These are phyloP conservation scores for Arbutus unedo DNA, from an alignment of 148 eudicot species.

Conservation along the genomic window DNA sequence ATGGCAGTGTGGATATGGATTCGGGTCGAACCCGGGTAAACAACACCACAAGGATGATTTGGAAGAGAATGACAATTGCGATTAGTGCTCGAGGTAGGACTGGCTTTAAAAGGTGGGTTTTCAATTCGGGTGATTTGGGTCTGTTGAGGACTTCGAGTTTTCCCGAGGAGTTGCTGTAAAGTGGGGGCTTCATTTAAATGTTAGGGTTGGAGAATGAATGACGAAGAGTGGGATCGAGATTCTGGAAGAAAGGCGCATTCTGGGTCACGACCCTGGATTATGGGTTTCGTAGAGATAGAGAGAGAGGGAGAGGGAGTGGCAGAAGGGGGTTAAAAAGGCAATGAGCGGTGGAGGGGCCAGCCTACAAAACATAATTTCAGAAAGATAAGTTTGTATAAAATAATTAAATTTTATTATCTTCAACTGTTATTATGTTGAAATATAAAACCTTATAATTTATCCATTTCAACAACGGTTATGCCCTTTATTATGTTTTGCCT, in stretches of 20 bases:
- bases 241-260: not conserved
- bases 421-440: no score
- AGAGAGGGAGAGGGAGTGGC: not conserved
- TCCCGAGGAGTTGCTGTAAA: slow-evolving; percentile 16
- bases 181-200: slow-evolving; percentile 30
- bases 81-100: slow-evolving; percentile 31
- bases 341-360: no score
- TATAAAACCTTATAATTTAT: no score
- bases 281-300: not conserved
- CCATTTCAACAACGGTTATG: no score
- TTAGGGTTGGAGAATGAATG: not conserved
- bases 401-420: no score
- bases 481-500: no score
- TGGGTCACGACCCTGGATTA: not conserved
- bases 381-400: no score
- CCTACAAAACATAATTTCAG: no score
- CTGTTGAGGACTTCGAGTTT: slow-evolving; percentile 8
- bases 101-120: slow-evolving; percentile 19
- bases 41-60: slow-evolving; percentile 46
- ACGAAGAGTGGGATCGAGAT: not conserved
- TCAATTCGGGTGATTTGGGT: slow-evolving; percentile 26
- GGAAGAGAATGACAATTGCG: slow-evolving; percentile 46
- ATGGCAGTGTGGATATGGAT: slow-evolving; percentile 17
- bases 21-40: slow-evolving; percentile 28
- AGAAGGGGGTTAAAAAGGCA: not conserved